These are phyloP conservation scores for Omphalotus olearius DNA, from an alignment of 1,284 basidiomycete genomes.

Conservation along the genomic window DNA sequence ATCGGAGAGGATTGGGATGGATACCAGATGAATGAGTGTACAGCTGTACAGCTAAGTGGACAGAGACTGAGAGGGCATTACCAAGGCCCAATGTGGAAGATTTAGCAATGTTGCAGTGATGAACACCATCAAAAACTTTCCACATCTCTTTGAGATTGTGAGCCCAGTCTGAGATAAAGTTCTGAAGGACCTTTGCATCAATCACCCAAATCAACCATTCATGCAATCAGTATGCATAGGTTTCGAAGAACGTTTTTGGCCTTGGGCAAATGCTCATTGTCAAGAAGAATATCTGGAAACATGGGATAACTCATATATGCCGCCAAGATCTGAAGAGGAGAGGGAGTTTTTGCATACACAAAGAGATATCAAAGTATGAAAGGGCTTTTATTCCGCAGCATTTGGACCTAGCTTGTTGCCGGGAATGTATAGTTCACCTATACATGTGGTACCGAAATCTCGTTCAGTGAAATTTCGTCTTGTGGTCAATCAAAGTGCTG, in stretches of 20 bases:
- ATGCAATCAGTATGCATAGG: conserved; percentile 27
- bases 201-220: conserved; percentile 22
- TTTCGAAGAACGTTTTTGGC: conserved; percentile 34
- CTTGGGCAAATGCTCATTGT: conserved; percentile 23
- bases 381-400: conserved; percentile 26
- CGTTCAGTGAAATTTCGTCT: conserved; percentile 28
- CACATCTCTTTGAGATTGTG: background rate
- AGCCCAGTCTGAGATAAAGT: background rate
- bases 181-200: background rate
- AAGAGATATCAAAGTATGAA: conserved; percentile 23
- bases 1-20: too few relatives aligned
- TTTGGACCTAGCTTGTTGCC: conserved; percentile 21
- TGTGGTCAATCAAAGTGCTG: conserved; percentile 13
- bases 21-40: too few relatives aligned
- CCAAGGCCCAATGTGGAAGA: too few relatives aligned
- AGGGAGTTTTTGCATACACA: conserved; percentile 23
- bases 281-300: conserved; percentile 9
- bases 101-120: too few relatives aligned
- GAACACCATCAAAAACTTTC: background rate
- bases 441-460: conserved; percentile 33
- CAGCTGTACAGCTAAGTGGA: too few relatives aligned
- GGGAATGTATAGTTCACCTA: conserved; percentile 33
- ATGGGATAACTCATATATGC: conserved; percentile 17
- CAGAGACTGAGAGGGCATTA: too few relatives aligned
- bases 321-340: background rate